A percentile compares a stretch with the other conserved stretches of the same genome.
Evolutionary conservation across 345 rosid genomes (phyloP).

Genomic region (Dimocarpus longan): DNA sequence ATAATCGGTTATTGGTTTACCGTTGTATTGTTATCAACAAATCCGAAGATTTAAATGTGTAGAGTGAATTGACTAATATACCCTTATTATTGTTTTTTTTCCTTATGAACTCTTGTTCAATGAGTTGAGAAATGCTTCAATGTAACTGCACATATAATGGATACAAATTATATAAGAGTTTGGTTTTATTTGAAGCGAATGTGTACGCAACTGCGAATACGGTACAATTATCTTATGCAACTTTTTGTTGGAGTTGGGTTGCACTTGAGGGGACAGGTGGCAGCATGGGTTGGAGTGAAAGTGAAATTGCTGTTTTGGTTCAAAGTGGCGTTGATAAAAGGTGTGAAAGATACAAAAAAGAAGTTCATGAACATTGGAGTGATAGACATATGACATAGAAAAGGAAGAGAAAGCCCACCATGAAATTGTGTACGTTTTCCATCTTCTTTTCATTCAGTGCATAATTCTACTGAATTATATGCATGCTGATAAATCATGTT

Average conservation of each 20-base stretch:
- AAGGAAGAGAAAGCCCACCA: background rate
- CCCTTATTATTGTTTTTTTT: background rate
- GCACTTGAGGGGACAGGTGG: conserved; percentile 5
- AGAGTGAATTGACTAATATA: conserved; percentile 19
- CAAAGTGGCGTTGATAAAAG: background rate
- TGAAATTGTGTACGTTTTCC: background rate
- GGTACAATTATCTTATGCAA: too few species aligned
- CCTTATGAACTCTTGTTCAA: too few species aligned
- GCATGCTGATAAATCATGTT: background rate
- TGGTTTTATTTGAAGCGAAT: too few species aligned
- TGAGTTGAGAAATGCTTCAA: too few species aligned
- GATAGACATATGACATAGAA: conserved; percentile 6
- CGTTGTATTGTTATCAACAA: conserved; percentile 25
- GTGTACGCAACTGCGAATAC: too few species aligned
- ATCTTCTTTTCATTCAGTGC: background rate
- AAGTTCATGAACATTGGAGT: conserved; percentile 6
- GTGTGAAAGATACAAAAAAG: background rate
- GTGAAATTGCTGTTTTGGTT: background rate
- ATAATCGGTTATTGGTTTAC: background rate
- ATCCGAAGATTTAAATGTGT: conserved; percentile 10
- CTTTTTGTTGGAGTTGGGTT: background rate
- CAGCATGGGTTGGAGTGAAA: conserved; percentile 7
- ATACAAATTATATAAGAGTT: too few species aligned
- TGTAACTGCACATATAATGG: background rate
- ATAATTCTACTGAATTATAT: background rate